Evolutionary conservation across 176 grass and related monocot genomes (phyloP), one percentile per base, ranked within the genome.

Genomic region (Zea mays): DNA sequence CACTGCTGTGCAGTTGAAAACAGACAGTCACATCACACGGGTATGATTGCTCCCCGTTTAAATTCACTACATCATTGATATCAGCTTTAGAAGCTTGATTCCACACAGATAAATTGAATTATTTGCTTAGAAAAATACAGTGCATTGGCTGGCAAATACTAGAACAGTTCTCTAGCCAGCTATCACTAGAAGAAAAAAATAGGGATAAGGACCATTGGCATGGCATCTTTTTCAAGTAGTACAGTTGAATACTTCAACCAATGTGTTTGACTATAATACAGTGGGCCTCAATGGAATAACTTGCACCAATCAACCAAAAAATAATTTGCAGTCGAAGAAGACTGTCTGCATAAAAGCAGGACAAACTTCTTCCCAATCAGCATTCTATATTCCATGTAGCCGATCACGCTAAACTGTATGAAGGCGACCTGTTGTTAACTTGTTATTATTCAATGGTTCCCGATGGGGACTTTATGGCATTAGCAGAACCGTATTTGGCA

Each of bases 261-360:
- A 59, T 42, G 51, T 46, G 65, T 67, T 81, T 77, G 82, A 81
- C 82, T 85, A 44, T 16, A 13, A 67, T 60, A 21, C 11, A 40
- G 62, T 67, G 7, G 12, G 35, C 36, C 34, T 17, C 41, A 54
- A 57, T 39, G 65, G 50, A 72, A 76, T 36, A 71, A 19, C 10
- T 60, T 0, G 14, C 27, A 80, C 40, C 33, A 80, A 37, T 51
- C 42, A 72, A 5, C 6, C 58, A 45, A 80, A 75, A 36, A 71
- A 20, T 66, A 64, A 14, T 63, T n/a, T 61, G 20, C 27, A 74
- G 54, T 2, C 12, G 46, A 65, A 42, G 34, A 47, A 76, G 73
- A 58, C 19, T 50, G 17, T 20, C 10, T 7, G 50, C 7, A n/a
- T 37, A 54, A 13, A 42, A 65, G 36, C 10, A n/a, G 45, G 64